phyloP scores from a whole-genome alignment of 441 rosid genomes.

The Gossypium davidsonii region DNA sequence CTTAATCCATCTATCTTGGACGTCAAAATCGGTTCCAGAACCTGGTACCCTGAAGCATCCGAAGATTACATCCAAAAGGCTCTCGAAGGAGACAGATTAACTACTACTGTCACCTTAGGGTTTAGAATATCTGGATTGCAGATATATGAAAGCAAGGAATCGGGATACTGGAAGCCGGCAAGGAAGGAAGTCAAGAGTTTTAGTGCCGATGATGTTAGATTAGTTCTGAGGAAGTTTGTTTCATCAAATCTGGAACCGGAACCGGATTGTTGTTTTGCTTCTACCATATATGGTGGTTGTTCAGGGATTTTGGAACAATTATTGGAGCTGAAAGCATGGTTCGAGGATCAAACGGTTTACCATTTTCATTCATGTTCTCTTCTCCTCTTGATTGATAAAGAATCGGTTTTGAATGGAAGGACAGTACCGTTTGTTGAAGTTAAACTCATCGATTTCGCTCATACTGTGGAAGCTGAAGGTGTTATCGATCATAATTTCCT shows the following conservation, averaged over 20 bases:
- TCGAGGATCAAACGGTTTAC: conserved; percentile 79
- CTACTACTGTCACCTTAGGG: conserved; percentile 51
- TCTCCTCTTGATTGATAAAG: conserved; percentile 61
- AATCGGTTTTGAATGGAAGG: conserved; percentile 30
- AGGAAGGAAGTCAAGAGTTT: conserved; percentile 45
- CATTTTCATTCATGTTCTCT: conserved; percentile 86
- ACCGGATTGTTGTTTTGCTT: conserved; percentile 60
- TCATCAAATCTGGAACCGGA: conserved; percentile 47
- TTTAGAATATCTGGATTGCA: conserved; percentile 80
- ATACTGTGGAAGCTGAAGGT: conserved; percentile 68
- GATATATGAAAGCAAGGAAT: conserved; percentile 40
- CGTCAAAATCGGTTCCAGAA: conserved; percentile 82
- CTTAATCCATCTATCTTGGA: conserved; percentile 69
- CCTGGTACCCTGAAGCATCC: conserved; percentile 83
- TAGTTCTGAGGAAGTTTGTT: conserved; percentile 66
- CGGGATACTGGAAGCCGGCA: conserved; percentile 58
- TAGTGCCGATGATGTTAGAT: conserved; percentile 39
- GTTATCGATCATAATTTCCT: conserved; percentile 89
- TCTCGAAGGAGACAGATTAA: conserved; percentile 47
- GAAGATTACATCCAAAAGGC: conserved; percentile 62
- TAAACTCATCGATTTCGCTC: conserved; percentile 93
- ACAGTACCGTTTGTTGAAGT: conserved; percentile 33
- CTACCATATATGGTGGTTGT: conserved; percentile 54
- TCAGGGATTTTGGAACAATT: conserved; percentile 67
- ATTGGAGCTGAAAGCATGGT: conserved; percentile 77